Evolutionary conservation across 2,329 filamentous ascomycete genomes (phyloP), one percentile per base, ranked within the genome.

Genomic region (Colletotrichum euphorbiae): DNA sequence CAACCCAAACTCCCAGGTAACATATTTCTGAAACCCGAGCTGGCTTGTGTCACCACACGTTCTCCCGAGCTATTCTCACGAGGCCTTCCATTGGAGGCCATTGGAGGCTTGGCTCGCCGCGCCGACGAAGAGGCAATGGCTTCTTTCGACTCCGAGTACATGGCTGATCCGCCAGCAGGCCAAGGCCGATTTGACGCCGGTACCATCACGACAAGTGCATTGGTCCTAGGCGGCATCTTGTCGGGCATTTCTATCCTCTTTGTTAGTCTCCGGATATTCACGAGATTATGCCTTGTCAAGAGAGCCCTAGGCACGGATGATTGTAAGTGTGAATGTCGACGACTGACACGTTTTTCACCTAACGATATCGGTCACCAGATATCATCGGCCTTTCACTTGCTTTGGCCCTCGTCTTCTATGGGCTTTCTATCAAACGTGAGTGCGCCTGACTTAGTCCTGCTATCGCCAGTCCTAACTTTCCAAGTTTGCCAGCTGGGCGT

Each of bases 161-260:
- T 68, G 66, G 66, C 54, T 15, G 61, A 65, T 33, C 17, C 66
- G 24, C 66, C 66, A 12, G 54, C 8, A 4, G 61, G 54, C 6
- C 61, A 68, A 5, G 66, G 33, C 3, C 61, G 66, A 17, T 68
- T 68, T 33, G 66, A 68, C 12, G 66, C 61, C 4, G 46, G 48
- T 5, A 58, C 48, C 2, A 55, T 65, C 33, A 68, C 66, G 2
- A n/a, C 24, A 8, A 13, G 48, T 9, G 54, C 61, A 6, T 4
- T 68, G 40, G 33, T 42, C 21, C 12, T 68, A 15, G 61, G 66
- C 4, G 48, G 54, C 24, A 7, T 19, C 4, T 24, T 68, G 4
- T 55, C 62, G 3, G 58, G 48, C 9, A 31, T 68, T 3, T 68
- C 66, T 3, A 40, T 65, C 31, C 19, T 66, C 4, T 68, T 68